Evolutionary conservation across 805 yeast species (phyloP).

Genomic region (Candida taoyuanica): DNA sequence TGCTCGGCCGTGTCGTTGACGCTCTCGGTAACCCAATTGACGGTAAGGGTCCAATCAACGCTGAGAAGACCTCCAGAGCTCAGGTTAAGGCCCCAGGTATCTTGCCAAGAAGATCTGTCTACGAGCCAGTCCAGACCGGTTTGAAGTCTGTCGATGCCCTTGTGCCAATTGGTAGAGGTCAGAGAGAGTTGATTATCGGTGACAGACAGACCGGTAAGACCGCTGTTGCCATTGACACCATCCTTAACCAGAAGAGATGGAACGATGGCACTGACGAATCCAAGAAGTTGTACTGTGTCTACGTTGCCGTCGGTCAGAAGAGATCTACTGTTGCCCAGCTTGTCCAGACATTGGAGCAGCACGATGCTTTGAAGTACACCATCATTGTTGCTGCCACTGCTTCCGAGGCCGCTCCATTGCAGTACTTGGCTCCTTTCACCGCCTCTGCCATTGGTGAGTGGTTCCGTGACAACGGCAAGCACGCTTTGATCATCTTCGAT

Average conservation of each 20-base stretch:
- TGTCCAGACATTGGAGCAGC: constrained; percentile 97
- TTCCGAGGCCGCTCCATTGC: constrained; percentile 99
- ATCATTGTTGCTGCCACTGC: constrained; percentile 99
- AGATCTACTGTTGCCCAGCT: constrained; percentile 99
- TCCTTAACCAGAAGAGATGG: constrained; percentile 99
- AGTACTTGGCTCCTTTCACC: constrained; percentile 99
- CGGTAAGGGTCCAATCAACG: constrained; percentile 97
- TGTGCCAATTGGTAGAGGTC: constrained; percentile 99
- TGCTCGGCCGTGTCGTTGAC: constrained; percentile 98
- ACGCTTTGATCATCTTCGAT: constrained; percentile 94
- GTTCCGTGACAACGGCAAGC: constrained; percentile 99
- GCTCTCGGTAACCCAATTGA: constrained; percentile 99
- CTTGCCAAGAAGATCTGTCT: constrained; percentile 97
- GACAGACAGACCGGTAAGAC: constrained; percentile 99
- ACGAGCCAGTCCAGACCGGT: constrained; percentile 99
- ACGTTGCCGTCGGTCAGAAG: constrained; percentile 99
- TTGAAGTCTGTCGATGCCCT: constrained; percentile 97
- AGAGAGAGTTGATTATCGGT: constrained; percentile 99
- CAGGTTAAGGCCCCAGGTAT: constrained; percentile 99
- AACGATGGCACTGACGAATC: constrained; percentile 91
- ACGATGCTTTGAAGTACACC: constrained; percentile 96
- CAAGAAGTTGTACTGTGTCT: constrained; percentile 98
- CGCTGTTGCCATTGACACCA: constrained; percentile 97
- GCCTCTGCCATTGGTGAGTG: constrained; percentile 99
- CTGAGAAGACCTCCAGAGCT: constrained; percentile 85